Base-by-base conservation (phyloP, 805 yeast genomes). In the Sugiyamaella marilandica region DNA sequence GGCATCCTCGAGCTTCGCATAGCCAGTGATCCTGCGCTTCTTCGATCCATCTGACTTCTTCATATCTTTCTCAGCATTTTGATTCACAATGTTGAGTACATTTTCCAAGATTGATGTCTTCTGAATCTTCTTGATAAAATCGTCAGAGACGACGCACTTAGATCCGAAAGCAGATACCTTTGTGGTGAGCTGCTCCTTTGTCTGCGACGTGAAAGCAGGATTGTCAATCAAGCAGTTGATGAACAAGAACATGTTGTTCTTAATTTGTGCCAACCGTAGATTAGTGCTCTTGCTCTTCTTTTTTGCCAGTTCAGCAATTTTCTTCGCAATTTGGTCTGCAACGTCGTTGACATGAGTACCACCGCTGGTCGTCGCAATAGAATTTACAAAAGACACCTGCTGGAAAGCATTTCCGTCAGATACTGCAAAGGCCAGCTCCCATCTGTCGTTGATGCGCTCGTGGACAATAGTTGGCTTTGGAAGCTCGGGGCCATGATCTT, bases 141-240 rank as follows among this genome's bases (percentile, higher is more conserved):
- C 84, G 54, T 87, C 95, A 13, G 88, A 79, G 5, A 94, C 75
- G n/a, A 77, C 82, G 66, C 80, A 86, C 73, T 74, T 85, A 9
- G 96, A 87, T 26, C 97, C 97, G 73, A 92, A 94, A 59, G 91
- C 95, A 16, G 85, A 76, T 0, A 83, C 83, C 65, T 94, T 83
- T 0, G 98, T 89, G 21, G 97, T 91, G 62, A 94, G 73, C 65
- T 90, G 96, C 68, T 94, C 99, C 65, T 94, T 94, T 0, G 99
- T 94, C 72, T 94, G 99, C 0, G 98, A 91, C 0, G 97, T 90
- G 67, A 94, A 94, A 0, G 98, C 95, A 0, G 99, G 99, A 62
- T 94, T 94, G 66, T 90, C 97, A 70, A 94, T 83, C 61, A 91
- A 75, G 77, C 97, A 89, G 69, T 94, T 94, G 56, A 94, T 75